phyloP scores from a whole-genome alignment of 2,329 filamentous ascomycete genomes.

The Penicillium italicum region DNA sequence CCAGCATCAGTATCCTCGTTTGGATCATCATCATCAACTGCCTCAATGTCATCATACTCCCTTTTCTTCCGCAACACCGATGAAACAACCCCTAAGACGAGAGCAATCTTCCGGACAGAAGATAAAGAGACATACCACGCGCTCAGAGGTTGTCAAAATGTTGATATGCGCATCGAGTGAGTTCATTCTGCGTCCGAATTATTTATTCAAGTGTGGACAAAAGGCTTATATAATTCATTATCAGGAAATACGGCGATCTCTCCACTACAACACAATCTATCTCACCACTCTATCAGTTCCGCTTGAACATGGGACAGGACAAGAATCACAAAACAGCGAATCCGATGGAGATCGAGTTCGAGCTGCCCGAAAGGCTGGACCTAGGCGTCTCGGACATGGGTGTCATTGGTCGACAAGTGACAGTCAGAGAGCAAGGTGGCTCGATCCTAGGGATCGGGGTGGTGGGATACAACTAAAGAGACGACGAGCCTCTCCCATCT shows the following conservation, averaged over 20 bases:
- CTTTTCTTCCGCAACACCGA: constrained; percentile 30
- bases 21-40: constrained; percentile 11
- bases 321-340: neutral
- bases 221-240: neutral
- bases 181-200: neutral
- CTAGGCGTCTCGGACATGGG: constrained; percentile 35
- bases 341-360: constrained; percentile 23
- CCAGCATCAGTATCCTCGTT: constrained; percentile 19
- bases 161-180: constrained; percentile 37
- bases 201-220: neutral
- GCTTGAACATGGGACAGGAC: constrained; percentile 16
- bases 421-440: constrained; percentile 23
- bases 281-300: constrained; percentile 29
- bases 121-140: constrained; percentile 22
- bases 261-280: constrained; percentile 9
- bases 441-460: constrained; percentile 30
- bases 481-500: too few species aligned
- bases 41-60: constrained; percentile 26
- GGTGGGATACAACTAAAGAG: constrained; percentile 34
- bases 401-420: constrained; percentile 35
- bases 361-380: constrained; percentile 31
- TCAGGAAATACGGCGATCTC: constrained; percentile 31
- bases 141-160: constrained; percentile 17
- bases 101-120: constrained; percentile 28
- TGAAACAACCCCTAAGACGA: constrained; percentile 11